These are phyloP conservation scores for Colletotrichum sp. DNA, from an alignment of 2,329 filamentous ascomycete species.

Conservation along the genomic window DNA sequence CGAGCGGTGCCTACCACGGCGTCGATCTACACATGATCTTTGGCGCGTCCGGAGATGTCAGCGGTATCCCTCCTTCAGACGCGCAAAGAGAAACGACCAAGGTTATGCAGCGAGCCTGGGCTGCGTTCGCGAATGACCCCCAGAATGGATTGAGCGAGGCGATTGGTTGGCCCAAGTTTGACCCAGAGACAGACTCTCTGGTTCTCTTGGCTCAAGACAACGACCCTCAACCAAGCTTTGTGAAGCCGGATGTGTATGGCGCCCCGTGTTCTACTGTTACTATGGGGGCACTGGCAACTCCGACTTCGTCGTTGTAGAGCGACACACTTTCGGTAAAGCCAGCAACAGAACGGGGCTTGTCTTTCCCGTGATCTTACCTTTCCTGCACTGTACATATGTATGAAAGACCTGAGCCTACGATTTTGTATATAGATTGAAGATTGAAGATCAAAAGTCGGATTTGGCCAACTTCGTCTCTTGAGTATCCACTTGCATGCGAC, in stretches of 20 bases:
- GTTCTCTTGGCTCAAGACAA: slow-evolving; percentile 31
- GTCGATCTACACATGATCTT: slow-evolving; percentile 53
- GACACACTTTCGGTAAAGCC: background rate
- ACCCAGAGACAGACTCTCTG: slow-evolving; percentile 27
- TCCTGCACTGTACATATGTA: background rate
- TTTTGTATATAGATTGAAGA: background rate
- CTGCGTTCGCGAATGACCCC: slow-evolving; percentile 43
- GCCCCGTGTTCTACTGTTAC: slow-evolving; percentile 27
- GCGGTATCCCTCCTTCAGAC: slow-evolving; percentile 35
- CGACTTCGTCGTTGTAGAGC: background rate
- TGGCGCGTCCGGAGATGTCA: slow-evolving; percentile 42
- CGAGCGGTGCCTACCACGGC: slow-evolving; percentile 55
- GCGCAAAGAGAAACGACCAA: slow-evolving; percentile 35
- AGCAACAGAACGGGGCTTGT: background rate
- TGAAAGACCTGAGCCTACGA: background rate
- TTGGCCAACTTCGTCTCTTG: background rate
- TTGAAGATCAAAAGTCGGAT: background rate
- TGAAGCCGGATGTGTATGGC: slow-evolving; percentile 29
- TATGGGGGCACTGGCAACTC: slow-evolving; percentile 25
- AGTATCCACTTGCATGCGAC: background rate
- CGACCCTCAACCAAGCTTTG: slow-evolving; percentile 23
- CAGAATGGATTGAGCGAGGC: slow-evolving; percentile 31
- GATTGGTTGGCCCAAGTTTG: slow-evolving; percentile 42
- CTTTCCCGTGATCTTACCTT: background rate
- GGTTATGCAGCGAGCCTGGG: slow-evolving; percentile 47